Evolutionary conservation across 2,329 filamentous ascomycete species (phyloP), one percentile per base, ranked within the genome.

Genomic region (Xylaria sp.): DNA sequence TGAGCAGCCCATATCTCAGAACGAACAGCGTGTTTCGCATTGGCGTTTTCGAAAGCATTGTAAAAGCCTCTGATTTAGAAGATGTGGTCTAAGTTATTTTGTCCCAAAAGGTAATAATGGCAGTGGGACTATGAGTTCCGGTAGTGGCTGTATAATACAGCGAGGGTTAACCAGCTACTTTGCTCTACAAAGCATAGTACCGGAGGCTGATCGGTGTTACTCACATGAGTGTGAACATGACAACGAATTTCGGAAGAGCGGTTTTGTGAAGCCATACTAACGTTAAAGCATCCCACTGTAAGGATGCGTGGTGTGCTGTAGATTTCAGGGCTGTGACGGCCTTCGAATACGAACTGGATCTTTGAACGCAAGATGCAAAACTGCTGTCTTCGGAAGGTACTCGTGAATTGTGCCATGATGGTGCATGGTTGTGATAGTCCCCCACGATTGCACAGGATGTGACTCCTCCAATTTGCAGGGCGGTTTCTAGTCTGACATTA

Each of bases 11-110:
- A 39, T 15, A 39, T 18, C 4, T 39, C 36, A 39, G 36, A 39
- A 39, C 7, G 8, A 12, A 6, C 6, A 6, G 13, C 36, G 13
- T 39, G 18, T 39, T 13, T 39, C 36, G 4, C 36, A 39, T 12
- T 13, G 13, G 13, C 1, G 18, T 15, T 39, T 39, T 39, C 36
- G 12, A 13, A 39, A 18, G 36, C 13, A 39, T 39, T n/a, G 3
- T 30, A 58, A 1, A 32, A 41, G 2, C 2, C 48, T 9, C 7
- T 32, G 1, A 50, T 32, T 36, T 48, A n/a, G 4, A 57, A n/a
- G 18, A 63, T 23, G 13, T 63, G 50, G 10, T 57, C 43, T 12
- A n/a, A n/a, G n/a, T n/a, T n/a, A n/a, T n/a, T n/a, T n/a, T 28
- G n/a, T 10, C 15, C 25, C 8, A 52, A 32, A 30, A 20, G 6